Evolutionary conservation across 225 moss, liverwort and hornwort genomes (phyloP).

Genomic region (Sphagnum contortum): DNA sequence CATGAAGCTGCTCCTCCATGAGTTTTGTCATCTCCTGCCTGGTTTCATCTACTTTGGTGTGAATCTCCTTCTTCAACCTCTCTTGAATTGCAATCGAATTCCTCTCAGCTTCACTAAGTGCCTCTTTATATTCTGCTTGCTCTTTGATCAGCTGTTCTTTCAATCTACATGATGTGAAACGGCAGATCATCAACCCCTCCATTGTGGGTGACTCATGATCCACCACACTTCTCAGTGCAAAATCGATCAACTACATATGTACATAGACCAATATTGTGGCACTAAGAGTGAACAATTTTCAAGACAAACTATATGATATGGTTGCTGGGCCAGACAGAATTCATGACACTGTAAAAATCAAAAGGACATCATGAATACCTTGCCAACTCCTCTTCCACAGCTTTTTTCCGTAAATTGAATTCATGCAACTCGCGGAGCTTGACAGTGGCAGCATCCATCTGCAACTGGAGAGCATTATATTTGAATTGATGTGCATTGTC

Average conservation of each 20-base stretch:
- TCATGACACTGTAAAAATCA: too few relatives aligned
- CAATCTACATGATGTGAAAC: conserved; percentile 14
- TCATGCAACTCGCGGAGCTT: conserved; percentile 85
- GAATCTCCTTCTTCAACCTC: conserved; percentile 72
- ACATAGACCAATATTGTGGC: conserved; percentile 1
- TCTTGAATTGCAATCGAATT: conserved; percentile 61
- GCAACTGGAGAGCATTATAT: conserved; percentile 50
- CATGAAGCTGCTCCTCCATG: conserved; percentile 81
- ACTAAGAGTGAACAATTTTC: too few relatives aligned
- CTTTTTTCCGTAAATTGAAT: conserved; percentile 57
- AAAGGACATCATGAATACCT: neutral
- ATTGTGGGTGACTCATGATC: too few relatives aligned
- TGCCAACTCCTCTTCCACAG: conserved; percentile 62
- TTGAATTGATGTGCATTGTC: conserved; percentile 47
- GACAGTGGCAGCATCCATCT: conserved; percentile 64
- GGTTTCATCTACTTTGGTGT: conserved; percentile 64
- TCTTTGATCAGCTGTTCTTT: conserved; percentile 68
- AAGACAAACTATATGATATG: too few relatives aligned
- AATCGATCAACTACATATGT: neutral
- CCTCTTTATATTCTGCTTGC: conserved; percentile 70
- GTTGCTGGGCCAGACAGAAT: too few relatives aligned
- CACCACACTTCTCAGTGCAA: neutral
- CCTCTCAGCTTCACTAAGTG: conserved; percentile 70
- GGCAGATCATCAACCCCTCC: too few relatives aligned
- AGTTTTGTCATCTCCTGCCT: conserved; percentile 70